Percentiles rank a stretch among this genome's conserved stretches.
These are phyloP conservation scores for Diaporthe destruens DNA, from an alignment of 2,329 filamentous ascomycete species.

Conservation along the genomic window DNA sequence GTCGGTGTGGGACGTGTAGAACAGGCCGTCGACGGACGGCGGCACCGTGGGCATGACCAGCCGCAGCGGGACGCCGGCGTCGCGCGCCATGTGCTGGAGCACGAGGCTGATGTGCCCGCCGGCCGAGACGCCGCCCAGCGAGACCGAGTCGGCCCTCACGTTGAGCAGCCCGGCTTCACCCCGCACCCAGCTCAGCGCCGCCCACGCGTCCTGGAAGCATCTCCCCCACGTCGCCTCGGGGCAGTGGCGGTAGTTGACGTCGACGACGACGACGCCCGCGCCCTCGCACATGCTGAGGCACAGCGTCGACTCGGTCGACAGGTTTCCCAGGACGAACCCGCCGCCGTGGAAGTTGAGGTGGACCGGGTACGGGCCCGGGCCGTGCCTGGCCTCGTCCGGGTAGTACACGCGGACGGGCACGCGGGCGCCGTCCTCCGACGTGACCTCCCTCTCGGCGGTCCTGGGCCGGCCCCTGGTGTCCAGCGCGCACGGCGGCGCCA, in stretches of 20 bases:
- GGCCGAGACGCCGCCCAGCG: slow-evolving; percentile 55
- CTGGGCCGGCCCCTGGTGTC: slow-evolving; percentile 48
- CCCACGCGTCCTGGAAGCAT: slow-evolving; percentile 54
- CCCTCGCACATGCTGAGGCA: slow-evolving; percentile 54
- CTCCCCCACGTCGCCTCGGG: slow-evolving; percentile 53
- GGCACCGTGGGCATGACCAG: slow-evolving; percentile 53
- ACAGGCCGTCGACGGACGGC: slow-evolving; percentile 45
- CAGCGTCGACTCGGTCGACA: slow-evolving; percentile 50
- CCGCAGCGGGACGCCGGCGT: slow-evolving; percentile 52
- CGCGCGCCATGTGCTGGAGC: slow-evolving; percentile 54
- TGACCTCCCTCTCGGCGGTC: slow-evolving; percentile 47
- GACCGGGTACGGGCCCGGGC: slow-evolving; percentile 50
- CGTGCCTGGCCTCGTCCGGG: slow-evolving; percentile 48
- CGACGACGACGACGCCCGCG: slow-evolving; percentile 54
- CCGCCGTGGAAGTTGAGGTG: slow-evolving; percentile 56
- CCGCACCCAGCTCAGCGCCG: slow-evolving; percentile 51
- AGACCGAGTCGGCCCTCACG: slow-evolving; percentile 51
- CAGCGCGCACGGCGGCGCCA: slow-evolving; percentile 46
- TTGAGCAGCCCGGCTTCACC: slow-evolving; percentile 47
- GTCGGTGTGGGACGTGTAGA: slow-evolving; percentile 50
- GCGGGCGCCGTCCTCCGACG: slow-evolving; percentile 48
- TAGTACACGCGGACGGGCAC: slow-evolving; percentile 51
- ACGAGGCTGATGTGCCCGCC: slow-evolving; percentile 53
- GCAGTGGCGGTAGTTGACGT: slow-evolving; percentile 57
- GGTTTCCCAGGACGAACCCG: slow-evolving; percentile 54